Evolutionary conservation across 1,284 basidiomycete species (phyloP).

Genomic region (Pisolithus thermaeus): DNA sequence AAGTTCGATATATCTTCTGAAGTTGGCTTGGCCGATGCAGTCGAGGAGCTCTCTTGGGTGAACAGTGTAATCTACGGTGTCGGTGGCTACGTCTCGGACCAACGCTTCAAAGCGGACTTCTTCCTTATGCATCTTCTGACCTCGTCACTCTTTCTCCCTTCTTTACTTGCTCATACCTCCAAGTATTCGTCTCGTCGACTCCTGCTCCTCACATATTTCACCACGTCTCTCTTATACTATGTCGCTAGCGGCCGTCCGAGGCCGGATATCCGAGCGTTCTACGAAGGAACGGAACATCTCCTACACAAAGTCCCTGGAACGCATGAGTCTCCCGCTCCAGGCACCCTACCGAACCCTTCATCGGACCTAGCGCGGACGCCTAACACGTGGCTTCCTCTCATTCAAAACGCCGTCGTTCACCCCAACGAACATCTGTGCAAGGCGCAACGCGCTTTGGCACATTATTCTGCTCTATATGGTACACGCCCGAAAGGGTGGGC

Average conservation of each 20-base stretch:
- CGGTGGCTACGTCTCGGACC: conserved; percentile 29
- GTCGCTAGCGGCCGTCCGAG: conserved; percentile 34
- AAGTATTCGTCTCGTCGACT: conserved; percentile 26
- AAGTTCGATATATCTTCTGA: conserved; percentile 30
- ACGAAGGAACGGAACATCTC: conserved; percentile 14
- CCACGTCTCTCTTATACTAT: conserved; percentile 31
- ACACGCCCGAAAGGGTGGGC: conserved; percentile 27
- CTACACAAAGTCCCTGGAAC: conserved; percentile 27
- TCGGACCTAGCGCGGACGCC: conserved; percentile 30
- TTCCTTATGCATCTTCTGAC: conserved; percentile 43
- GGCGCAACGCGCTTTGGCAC: conserved; percentile 44
- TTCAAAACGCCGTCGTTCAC: conserved; percentile 45
- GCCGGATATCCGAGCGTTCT: conserved; percentile 34
- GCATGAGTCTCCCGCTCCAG: conserved; percentile 27
- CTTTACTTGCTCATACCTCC: conserved; percentile 26
- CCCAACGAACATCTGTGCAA: conserved; percentile 57
- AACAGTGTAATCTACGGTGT: conserved; percentile 38
- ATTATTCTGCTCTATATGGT: conserved; percentile 43
- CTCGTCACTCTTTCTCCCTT: conserved; percentile 38
- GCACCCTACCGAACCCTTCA: conserved; percentile 29
- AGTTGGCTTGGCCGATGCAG: conserved; percentile 26
- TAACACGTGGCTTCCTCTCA: conserved; percentile 52
- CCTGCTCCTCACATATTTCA: conserved; percentile 37
- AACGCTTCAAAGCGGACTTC: conserved; percentile 38
- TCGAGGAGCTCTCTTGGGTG: conserved; percentile 39